A percentile compares a stretch with the other conserved stretches of the same genome.
These are phyloP conservation scores for Pichia sp. DNA, from an alignment of 1,139 yeast genomes.

Conservation along the genomic window DNA sequence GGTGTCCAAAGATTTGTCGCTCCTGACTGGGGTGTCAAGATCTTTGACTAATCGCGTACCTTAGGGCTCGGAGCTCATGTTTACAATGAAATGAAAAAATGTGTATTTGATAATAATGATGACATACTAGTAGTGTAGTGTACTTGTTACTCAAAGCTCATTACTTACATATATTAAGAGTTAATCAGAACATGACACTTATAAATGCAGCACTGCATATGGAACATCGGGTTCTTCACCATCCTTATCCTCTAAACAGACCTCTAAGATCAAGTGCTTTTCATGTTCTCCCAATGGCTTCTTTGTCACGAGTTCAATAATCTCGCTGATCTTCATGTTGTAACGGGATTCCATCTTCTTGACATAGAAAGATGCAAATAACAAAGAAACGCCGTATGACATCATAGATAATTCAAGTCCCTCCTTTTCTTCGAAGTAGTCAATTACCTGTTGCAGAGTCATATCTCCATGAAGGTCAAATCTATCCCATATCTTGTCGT, in stretches of 20 bases:
- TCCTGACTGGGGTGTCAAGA: slow-evolving; percentile 8
- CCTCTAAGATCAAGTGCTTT: slow-evolving; percentile 74
- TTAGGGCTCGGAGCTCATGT: too few species aligned
- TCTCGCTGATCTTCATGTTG: slow-evolving; percentile 56
- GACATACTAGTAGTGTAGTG: too few species aligned
- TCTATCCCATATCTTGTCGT: slow-evolving; percentile 94
- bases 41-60: slow-evolving; percentile 6
- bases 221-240: slow-evolving; percentile 98
- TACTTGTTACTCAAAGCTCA: too few species aligned
- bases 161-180: too few species aligned
- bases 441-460: slow-evolving; percentile 68
- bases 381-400: slow-evolving; percentile 81
- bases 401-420: slow-evolving; percentile 87
- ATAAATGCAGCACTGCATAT: slow-evolving; percentile 55
- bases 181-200: too few species aligned
- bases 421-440: slow-evolving; percentile 70
- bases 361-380: slow-evolving; percentile 92
- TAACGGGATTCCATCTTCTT: slow-evolving; percentile 79
- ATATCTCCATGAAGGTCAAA: slow-evolving; percentile 75
- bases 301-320: slow-evolving; percentile 77
- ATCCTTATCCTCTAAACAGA: slow-evolving; percentile 84
- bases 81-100: too few species aligned
- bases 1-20: slow-evolving; percentile 12
- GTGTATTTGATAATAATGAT: too few species aligned
- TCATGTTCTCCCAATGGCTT: slow-evolving; percentile 73